Base-by-base conservation (phyloP, 1,284 basidiomycete species). In the Athelia psychrophila region DNA sequence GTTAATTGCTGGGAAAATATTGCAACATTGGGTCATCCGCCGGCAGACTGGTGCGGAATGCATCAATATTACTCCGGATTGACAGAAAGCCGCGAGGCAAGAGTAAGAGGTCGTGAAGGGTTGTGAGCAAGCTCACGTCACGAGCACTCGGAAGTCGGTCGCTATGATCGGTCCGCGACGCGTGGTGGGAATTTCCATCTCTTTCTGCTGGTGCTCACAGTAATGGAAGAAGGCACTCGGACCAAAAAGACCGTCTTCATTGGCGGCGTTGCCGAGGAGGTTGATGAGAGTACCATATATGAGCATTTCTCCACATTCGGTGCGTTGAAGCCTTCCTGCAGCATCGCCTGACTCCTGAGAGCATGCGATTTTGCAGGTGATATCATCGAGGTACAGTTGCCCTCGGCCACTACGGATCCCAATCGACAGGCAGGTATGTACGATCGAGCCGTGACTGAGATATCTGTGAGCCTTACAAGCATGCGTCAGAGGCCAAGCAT, bases 181-280 rank as follows among this genome's bases (percentile, higher is more conserved):
- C n/a, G n/a, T n/a, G n/a, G n/a, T n/a, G n/a, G 27, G 6, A 30
- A 30, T 13, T 13, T 30, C 6, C 27, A 13, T 5, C 13, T 13
- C 13, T 6, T 5, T 30, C 27, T 30, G 27, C 13, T 5, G 27
- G 6, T 13, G 27, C 13, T 13, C 13, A 30, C 13, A 5, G 25
- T 23, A 9, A 90, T 90, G 86, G 86, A 90, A 66, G 85, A 90
- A 70, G 88, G 87, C 50, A 81, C 84, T n/a, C 88, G 83, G 67
- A 72, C 82, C 22, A 92, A 91, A 67, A 89, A 88, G 69, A 90
- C 90, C 24, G 67, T 92, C 50, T 92, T 90, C 64, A 75, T 92
- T 56, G 89, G 88, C 46, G 87, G 86, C 2, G 75, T 92, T 36
- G 80, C 75, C 46, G 88, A 92, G 56, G 86, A 91, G 58, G 80